phyloP scores from a whole-genome alignment of 1,139 yeast genomes.

The Zygoascus sp. region DNA sequence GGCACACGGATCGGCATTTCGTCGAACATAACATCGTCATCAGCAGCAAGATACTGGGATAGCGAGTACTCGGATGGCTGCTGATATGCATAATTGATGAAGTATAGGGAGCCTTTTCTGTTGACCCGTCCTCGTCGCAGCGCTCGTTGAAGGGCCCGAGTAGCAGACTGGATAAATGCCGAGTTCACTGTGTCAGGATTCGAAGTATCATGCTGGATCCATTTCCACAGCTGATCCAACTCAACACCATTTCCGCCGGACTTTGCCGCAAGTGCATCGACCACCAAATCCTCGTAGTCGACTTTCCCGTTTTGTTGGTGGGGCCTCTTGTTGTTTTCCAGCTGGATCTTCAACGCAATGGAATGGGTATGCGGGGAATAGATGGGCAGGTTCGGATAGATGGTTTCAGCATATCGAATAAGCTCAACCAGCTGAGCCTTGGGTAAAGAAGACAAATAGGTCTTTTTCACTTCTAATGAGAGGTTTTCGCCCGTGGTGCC shows the following conservation, averaged over 20 bases:
- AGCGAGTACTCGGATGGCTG: constrained; percentile 37
- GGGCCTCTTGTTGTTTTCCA: constrained; percentile 34
- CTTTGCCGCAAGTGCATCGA: constrained; percentile 34
- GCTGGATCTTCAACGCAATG: constrained; percentile 35
- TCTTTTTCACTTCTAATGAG: constrained; percentile 37
- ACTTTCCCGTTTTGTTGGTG: constrained; percentile 25
- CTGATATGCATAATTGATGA: constrained; percentile 32
- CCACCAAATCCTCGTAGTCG: constrained; percentile 36
- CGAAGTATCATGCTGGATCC: constrained; percentile 33
- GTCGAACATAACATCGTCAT: constrained; percentile 37
- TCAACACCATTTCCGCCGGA: constrained; percentile 35
- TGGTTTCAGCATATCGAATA: constrained; percentile 36
- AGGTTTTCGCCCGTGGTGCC: constrained; percentile 38
- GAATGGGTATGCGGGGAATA: constrained; percentile 37
- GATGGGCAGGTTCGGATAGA: constrained; percentile 35
- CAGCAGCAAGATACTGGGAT: constrained; percentile 35
- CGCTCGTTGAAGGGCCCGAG: constrained; percentile 37
- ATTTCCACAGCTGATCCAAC: constrained; percentile 34
- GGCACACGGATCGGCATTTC: constrained; percentile 36
- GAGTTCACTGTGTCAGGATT: constrained; percentile 33
- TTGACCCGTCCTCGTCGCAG: constrained; percentile 35
- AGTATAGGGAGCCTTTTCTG: constrained; percentile 31
- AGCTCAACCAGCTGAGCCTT: constrained; percentile 41
- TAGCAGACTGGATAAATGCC: constrained; percentile 35
- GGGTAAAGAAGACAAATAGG: constrained; percentile 39